A percentile compares a stretch with the other conserved stretches of the same genome.
Conservation (phyloP, 441 rosid genomes). For the Populus hybrid region DNA sequence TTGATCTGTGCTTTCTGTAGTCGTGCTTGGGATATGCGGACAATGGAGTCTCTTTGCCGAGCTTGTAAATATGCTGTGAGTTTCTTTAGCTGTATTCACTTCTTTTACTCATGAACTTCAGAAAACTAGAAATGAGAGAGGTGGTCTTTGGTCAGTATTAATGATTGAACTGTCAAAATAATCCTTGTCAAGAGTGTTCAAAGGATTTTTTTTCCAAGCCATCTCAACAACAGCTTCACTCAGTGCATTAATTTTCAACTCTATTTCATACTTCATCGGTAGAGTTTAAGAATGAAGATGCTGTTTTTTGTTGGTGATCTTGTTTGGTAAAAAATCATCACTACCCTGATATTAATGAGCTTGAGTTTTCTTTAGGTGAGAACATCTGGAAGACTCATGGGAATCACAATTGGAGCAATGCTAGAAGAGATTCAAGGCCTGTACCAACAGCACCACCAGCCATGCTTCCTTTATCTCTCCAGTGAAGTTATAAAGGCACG, state of each 20-base stretch:
- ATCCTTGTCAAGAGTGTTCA: neutral
- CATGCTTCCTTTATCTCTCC: constrained; percentile 95
- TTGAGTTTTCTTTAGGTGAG: constrained; percentile 61
- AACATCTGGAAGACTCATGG: constrained; percentile 95
- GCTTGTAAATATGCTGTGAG: constrained; percentile 99
- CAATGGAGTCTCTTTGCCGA: constrained; percentile 98
- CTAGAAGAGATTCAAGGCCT: constrained; percentile 91
- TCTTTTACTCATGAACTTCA: constrained; percentile 4
- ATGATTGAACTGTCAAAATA: constrained; percentile 6
- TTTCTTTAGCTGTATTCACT: constrained; percentile 16
- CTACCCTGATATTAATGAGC: constrained; percentile 3
- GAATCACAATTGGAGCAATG: constrained; percentile 88
- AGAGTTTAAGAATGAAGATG: neutral
- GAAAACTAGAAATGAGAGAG: neutral
- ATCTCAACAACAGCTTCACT: neutral
- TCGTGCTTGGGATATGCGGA: constrained; percentile 99
- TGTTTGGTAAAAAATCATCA: constrained; percentile 7
- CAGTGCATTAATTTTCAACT: neutral
- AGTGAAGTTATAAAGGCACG: constrained; percentile 91
- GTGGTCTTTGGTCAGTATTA: neutral
- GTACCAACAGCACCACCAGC: constrained; percentile 92
- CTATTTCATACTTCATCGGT: neutral
- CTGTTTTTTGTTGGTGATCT: neutral
- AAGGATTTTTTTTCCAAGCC: neutral
- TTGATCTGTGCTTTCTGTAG: constrained; percentile 44